These are phyloP conservation scores for Beauveria rudraprayagi DNA, from an alignment of 2,329 filamentous ascomycete genomes.

Conservation along the genomic window DNA sequence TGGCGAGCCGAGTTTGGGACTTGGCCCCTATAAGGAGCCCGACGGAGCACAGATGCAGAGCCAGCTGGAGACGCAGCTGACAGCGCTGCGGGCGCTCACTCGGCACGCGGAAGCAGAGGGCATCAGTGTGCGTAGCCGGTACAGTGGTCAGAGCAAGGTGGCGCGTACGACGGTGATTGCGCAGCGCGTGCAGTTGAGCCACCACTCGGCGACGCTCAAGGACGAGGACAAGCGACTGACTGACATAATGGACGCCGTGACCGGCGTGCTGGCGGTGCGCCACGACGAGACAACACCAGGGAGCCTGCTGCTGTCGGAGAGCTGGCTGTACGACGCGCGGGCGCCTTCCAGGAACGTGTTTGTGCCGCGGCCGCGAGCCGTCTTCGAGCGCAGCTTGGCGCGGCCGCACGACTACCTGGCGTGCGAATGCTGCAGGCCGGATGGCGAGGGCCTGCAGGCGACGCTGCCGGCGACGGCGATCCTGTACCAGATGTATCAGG, in stretches of 20 bases:
- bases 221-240: constrained; percentile 66
- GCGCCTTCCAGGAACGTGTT: constrained; percentile 67
- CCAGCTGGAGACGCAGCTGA: constrained; percentile 33
- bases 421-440: constrained; percentile 56
- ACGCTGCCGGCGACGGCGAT: constrained; percentile 64
- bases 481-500: constrained; percentile 70
- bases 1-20: constrained; percentile 29
- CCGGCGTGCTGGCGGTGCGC: constrained; percentile 19
- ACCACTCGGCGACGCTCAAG: constrained; percentile 62
- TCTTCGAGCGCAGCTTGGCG: constrained; percentile 63
- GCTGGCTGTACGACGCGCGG: constrained; percentile 67
- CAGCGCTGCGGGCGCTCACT: constrained; percentile 39
- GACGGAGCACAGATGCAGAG: constrained; percentile 23
- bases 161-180: constrained; percentile 71
- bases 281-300: constrained; percentile 21
- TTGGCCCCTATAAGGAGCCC: constrained; percentile 23
- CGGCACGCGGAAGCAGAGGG: constrained; percentile 35
- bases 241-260: constrained; percentile 47
- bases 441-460: constrained; percentile 42
- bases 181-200: constrained; percentile 73
- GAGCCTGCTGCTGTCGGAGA: constrained; percentile 56
- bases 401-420: constrained; percentile 70
- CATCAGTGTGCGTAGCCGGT: constrained; percentile 60
- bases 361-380: constrained; percentile 60
- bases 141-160: constrained; percentile 62